These are phyloP conservation scores for Candolleomyces eurysporus DNA, from an alignment of 768 basidiomycete genomes.

Conservation along the genomic window DNA sequence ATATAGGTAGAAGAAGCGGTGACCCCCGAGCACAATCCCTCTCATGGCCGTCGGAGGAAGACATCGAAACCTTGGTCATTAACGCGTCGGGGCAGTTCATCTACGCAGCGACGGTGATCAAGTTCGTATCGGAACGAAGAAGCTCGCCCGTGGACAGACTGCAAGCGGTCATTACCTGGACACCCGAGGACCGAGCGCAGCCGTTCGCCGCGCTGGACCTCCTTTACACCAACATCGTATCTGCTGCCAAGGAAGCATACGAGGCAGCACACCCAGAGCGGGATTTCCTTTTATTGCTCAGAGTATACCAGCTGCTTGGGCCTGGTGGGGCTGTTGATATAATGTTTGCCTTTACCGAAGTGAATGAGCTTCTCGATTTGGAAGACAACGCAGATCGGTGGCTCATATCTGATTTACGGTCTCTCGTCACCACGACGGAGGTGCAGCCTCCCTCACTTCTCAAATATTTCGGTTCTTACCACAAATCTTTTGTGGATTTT, in stretches of 20 bases:
- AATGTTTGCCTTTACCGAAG: neutral
- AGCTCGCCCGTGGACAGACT: neutral
- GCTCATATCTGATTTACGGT: neutral
- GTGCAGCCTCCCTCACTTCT: neutral
- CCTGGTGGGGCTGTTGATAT: neutral
- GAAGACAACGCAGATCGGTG: neutral
- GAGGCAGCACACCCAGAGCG: neutral
- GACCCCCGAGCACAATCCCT: too few species aligned
- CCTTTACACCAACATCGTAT: neutral
- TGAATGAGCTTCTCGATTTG: neutral
- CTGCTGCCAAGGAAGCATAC: neutral
- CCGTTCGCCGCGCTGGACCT: neutral
- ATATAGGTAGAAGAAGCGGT: neutral
- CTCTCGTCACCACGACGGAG: neutral
- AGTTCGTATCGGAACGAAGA: neutral
- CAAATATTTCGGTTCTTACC: neutral
- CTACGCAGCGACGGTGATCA: neutral
- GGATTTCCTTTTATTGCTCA: neutral
- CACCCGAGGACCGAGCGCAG: neutral
- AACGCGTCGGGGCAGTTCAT: neutral
- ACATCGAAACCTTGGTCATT: neutral
- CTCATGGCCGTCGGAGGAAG: slow-evolving; percentile 8
- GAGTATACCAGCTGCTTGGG: neutral
- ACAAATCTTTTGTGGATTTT: neutral
- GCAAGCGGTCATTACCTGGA: neutral